phyloP scores from a whole-genome alignment of 805 yeast genomes.

The Myxozyma geophila region DNA sequence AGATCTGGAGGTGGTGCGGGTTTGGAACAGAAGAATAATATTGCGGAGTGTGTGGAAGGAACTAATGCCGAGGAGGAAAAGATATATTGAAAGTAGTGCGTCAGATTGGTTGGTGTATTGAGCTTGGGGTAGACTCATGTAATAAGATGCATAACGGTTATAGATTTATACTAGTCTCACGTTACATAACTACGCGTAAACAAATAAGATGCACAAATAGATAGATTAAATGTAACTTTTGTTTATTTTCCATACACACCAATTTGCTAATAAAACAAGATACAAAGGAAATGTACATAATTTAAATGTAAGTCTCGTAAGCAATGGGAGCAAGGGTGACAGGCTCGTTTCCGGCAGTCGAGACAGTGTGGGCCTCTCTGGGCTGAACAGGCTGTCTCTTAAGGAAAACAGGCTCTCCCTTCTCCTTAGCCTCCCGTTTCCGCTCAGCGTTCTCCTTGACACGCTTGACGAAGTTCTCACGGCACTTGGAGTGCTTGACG shows the following conservation, averaged over 20 bases:
- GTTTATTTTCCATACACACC: conserved; percentile 13
- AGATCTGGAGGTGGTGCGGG: not conserved
- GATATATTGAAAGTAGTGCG: too few relatives aligned
- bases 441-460: conserved; percentile 95
- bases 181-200: not conserved
- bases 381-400: conserved; percentile 99
- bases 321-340: conserved; percentile 99
- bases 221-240: conserved; percentile 11
- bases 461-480: conserved; percentile 98
- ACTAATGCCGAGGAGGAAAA: not conserved
- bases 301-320: conserved; percentile 97
- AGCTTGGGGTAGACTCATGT: too few relatives aligned
- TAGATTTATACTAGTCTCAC: too few relatives aligned
- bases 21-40: not conserved
- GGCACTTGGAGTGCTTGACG: conserved; percentile 99
- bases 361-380: conserved; percentile 86
- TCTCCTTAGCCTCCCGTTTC: conserved; percentile 91
- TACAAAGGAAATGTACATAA: conserved; percentile 19
- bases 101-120: too few relatives aligned
- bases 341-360: conserved; percentile 83
- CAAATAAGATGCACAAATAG: not conserved
- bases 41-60: not conserved
- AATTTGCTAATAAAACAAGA: conserved; percentile 9
- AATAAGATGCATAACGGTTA: too few relatives aligned
- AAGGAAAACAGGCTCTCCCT: conserved; percentile 86